Evolutionary conservation across 1,284 basidiomycete genomes (phyloP).

Genomic region (Exsudoporus floridanus): DNA sequence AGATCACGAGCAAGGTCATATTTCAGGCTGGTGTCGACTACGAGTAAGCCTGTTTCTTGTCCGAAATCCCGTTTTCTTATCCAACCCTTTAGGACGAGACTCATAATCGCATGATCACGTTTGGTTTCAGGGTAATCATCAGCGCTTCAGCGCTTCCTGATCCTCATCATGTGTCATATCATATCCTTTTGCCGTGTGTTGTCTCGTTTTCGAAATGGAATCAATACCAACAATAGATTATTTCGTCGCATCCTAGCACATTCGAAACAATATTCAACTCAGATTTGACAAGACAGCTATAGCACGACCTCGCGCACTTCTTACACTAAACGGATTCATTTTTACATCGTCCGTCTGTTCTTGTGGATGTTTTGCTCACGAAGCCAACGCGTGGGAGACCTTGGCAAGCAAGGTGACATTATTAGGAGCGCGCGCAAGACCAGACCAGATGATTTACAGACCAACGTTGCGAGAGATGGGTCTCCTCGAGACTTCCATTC

Average conservation of each 20-base stretch:
- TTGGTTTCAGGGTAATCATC: constrained; percentile 64
- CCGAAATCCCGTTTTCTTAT: constrained; percentile 12
- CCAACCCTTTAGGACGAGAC: constrained; percentile 59
- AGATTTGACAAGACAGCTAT: too few relatives aligned
- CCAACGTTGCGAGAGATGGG: too few relatives aligned
- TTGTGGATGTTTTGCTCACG: too few relatives aligned
- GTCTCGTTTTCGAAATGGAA: constrained; percentile 6
- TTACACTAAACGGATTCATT: too few relatives aligned
- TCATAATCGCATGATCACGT: constrained; percentile 44
- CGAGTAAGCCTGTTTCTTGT: constrained; percentile 51
- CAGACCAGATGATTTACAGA: too few relatives aligned
- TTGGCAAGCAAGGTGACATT: too few relatives aligned
- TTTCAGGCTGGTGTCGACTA: constrained; percentile 87
- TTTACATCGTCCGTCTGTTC: too few relatives aligned
- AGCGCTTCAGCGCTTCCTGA: constrained; percentile 81
- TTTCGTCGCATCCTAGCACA: constrained; percentile 67
- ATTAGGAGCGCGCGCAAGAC: too few relatives aligned
- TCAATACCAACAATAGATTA: constrained; percentile 9
- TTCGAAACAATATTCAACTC: too few relatives aligned
- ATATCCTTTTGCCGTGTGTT: constrained; percentile 70
- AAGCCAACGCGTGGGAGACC: too few relatives aligned
- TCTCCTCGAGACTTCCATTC: too few relatives aligned
- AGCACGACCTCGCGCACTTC: too few relatives aligned
- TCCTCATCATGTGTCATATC: constrained; percentile 73
- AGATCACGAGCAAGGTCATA: constrained; percentile 69